Percentiles rank a stretch among this genome's conserved stretches.
Evolutionary conservation across 1,284 basidiomycete species (phyloP).

Genomic region (Austropuccinia psidii): DNA sequence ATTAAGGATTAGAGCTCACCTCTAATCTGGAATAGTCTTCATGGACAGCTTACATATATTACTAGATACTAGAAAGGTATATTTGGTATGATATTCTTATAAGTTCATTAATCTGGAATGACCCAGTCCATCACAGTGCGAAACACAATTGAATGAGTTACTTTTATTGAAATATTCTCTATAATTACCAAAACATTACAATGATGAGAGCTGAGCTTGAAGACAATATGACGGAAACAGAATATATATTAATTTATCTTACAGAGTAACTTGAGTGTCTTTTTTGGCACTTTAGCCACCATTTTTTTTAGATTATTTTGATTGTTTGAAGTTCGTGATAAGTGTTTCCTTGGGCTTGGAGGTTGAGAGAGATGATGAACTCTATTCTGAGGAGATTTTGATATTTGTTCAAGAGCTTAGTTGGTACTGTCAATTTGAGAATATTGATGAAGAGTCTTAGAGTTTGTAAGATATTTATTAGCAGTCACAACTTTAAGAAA

Average conservation of each 20-base stretch:
- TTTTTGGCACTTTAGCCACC: neutral
- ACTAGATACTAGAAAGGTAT: slow-evolving; percentile 91
- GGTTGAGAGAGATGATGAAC: neutral
- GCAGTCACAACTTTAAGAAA: neutral
- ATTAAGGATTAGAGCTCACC: slow-evolving; percentile 52
- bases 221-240: neutral
- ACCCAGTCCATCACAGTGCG: slow-evolving; percentile 39
- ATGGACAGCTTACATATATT: slow-evolving; percentile 95
- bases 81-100: slow-evolving; percentile 80
- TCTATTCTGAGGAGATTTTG: neutral
- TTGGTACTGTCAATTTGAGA: neutral
- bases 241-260: too few species aligned
- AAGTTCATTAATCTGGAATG: slow-evolving; percentile 40
- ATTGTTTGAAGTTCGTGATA: neutral
- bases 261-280: slow-evolving; percentile 31
- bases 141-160: slow-evolving; percentile 39
- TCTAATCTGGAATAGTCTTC: slow-evolving; percentile 87
- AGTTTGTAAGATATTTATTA: neutral
- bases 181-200: neutral
- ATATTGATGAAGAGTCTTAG: neutral
- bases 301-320: neutral
- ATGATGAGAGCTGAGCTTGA: neutral
- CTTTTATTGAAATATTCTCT: slow-evolving; percentile 44
- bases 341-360: neutral
- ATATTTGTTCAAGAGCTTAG: neutral